Evolutionary conservation across 1,284 basidiomycete species (phyloP).

Genomic region (Moesziomyces sp.): DNA sequence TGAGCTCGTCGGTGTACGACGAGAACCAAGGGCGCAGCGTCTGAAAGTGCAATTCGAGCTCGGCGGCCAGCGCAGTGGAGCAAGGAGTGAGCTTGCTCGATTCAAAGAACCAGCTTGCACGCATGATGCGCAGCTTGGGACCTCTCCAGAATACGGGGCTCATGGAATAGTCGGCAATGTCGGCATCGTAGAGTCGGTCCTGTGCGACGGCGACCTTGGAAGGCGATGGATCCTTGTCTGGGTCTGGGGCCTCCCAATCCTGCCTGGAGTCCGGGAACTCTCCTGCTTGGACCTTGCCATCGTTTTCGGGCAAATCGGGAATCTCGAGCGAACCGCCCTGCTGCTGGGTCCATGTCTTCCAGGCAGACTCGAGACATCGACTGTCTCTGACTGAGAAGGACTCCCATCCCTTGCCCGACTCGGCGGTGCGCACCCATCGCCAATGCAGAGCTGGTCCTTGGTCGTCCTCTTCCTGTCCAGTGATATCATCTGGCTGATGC

Average conservation of each 20-base stretch:
- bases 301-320: slow-evolving; percentile 22
- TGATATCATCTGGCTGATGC: slow-evolving; percentile 13
- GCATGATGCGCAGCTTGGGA: slow-evolving; percentile 70
- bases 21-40: slow-evolving; percentile 66
- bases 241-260: slow-evolving; percentile 38
- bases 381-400: slow-evolving; percentile 43
- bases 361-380: slow-evolving; percentile 35
- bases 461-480: slow-evolving; percentile 6
- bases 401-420: slow-evolving; percentile 37
- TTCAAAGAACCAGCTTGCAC: slow-evolving; percentile 72
- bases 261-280: slow-evolving; percentile 27
- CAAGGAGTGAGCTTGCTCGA: slow-evolving; percentile 69
- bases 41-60: slow-evolving; percentile 69
- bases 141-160: slow-evolving; percentile 73
- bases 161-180: slow-evolving; percentile 39
- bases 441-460: slow-evolving; percentile 33
- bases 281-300: slow-evolving; percentile 40
- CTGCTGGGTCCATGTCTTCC: slow-evolving; percentile 35
- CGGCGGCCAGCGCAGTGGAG: slow-evolving; percentile 70
- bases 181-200: slow-evolving; percentile 57
- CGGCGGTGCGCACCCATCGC: slow-evolving; percentile 35
- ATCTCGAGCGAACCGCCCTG: slow-evolving; percentile 39
- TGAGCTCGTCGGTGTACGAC: slow-evolving; percentile 71
- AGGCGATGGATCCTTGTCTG: slow-evolving; percentile 19
- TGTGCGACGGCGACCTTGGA: slow-evolving; percentile 50